phyloP scores from a whole-genome alignment of 352 stramenopile genomes.

The Phytopythium montanum region DNA sequence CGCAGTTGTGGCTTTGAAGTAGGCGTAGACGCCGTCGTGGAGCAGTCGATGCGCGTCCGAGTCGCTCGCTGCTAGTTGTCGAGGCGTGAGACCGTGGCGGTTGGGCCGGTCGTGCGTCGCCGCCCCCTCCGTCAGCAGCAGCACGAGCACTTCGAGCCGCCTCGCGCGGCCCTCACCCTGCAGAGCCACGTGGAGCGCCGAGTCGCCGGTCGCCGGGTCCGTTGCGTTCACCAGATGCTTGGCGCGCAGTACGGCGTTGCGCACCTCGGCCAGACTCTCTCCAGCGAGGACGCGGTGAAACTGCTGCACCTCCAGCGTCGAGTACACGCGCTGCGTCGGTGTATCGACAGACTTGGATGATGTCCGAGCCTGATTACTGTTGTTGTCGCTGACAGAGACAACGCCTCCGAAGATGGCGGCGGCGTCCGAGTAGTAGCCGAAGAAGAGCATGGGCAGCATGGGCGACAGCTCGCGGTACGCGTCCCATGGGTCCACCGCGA shows the following conservation, averaged over 20 bases:
- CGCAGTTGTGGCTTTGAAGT: conserved; percentile 17
- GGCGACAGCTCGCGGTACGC: conserved; percentile 48
- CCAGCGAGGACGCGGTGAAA: conserved; percentile 45
- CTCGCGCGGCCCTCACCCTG: conserved; percentile 48
- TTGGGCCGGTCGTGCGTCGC: conserved; percentile 38
- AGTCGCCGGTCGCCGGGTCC: conserved; percentile 48
- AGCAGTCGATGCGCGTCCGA: conserved; percentile 24
- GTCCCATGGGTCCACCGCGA: conserved; percentile 56
- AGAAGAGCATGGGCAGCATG: conserved; percentile 61
- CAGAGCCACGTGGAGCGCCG: conserved; percentile 46
- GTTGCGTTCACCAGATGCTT: conserved; percentile 55
- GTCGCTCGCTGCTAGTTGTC: conserved; percentile 34
- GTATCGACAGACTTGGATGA: background rate
- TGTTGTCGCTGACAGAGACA: conserved; percentile 7
- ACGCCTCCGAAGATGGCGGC: conserved; percentile 49
- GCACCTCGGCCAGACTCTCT: conserved; percentile 52
- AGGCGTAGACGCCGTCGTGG: conserved; percentile 46
- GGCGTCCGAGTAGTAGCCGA: conserved; percentile 51
- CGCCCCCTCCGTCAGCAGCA: conserved; percentile 61
- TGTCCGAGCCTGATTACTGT: background rate
- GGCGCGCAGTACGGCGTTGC: conserved; percentile 38
- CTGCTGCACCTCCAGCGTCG: conserved; percentile 24
- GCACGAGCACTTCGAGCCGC: conserved; percentile 34
- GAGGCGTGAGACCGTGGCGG: conserved; percentile 45
- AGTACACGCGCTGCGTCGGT: conserved; percentile 11